Evolutionary conservation across 1,284 basidiomycete genomes (phyloP), one percentile per base, ranked within the genome.

Genomic region (Sanghuangporus weigelae): DNA sequence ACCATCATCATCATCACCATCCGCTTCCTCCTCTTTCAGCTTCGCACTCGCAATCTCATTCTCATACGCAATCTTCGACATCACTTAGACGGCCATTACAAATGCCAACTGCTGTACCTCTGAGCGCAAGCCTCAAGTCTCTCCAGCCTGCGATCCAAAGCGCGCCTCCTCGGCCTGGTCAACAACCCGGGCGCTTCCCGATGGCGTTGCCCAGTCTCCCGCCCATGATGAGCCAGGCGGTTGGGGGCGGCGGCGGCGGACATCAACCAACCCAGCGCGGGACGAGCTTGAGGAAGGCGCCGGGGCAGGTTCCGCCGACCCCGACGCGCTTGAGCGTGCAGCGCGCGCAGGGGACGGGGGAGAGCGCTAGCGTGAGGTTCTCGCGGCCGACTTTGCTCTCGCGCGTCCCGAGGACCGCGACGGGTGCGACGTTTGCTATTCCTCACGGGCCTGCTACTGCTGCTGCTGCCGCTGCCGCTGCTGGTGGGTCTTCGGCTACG

Each of bases 171-270:
- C 81, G 81, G 53, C 79, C 80, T 38, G 81, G 83, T 35, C 65
- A 74, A 67, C 31, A 67, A 64, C 51, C 81, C 76, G 68, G 74
- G 63, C 63, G 74, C 67, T 68, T 78, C 72, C 64, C 75, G 38
- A 89, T 90, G 87, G 78, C 82, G 16, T 74, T 90, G 19, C 88
- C 89, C 10, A 84, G 85, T 59, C 74, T 90, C 2, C 89, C 88
- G 1, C 75, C 82, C 51, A 78, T 79, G 44, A 73, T 84, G 67
- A 78, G 76, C 31, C 70, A 70, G 49, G 72, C 77, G 83, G 51
- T 75, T 81, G 8, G 78, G 69, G 21, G 42, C 12, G 19, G 42
- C 42, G 21, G 16, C 16, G 21, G 44, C 21, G 44, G 44, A n/a
- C 44, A n/a, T 14, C 44, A 46, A 14, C 16, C 65, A 76, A 14